Percentiles rank a stretch among this genome's conserved stretches.
Evolutionary conservation across 2,329 filamentous ascomycete genomes (phyloP).

Genomic region (Whalleya microplaca): DNA sequence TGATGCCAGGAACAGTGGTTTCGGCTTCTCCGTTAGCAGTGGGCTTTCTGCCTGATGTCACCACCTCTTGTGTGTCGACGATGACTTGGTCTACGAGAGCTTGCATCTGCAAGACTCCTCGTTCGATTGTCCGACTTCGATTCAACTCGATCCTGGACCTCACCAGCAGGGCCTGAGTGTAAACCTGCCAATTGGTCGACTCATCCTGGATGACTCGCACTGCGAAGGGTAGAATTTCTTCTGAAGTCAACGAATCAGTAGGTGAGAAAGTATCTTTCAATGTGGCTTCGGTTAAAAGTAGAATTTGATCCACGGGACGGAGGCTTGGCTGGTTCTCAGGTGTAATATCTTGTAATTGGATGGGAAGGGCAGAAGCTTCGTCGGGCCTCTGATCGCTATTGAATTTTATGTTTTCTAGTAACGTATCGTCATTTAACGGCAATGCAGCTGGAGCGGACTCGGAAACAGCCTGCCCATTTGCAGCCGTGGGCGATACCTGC

Average conservation of each 20-base stretch:
- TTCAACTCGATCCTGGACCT: conserved; percentile 89
- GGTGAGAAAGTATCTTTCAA: conserved; percentile 88
- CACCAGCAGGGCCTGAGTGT: conserved; percentile 89
- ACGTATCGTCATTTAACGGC: conserved; percentile 87
- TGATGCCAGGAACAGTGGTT: conserved; percentile 48
- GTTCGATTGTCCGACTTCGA: conserved; percentile 82
- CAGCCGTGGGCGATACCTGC: conserved; percentile 34
- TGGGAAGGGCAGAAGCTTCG: conserved; percentile 54
- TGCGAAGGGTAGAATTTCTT: conserved; percentile 91
- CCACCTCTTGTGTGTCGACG: conserved; percentile 65
- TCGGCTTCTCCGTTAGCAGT: conserved; percentile 26
- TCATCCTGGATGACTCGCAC: conserved; percentile 85
- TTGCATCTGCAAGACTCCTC: conserved; percentile 89
- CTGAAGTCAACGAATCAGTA: conserved; percentile 81
- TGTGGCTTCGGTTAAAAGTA: conserved; percentile 83
- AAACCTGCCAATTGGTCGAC: conserved; percentile 96
- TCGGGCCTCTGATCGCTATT: conserved; percentile 50
- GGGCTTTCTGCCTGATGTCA: conserved; percentile 33
- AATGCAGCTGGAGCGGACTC: conserved; percentile 65
- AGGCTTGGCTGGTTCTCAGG: conserved; percentile 83
- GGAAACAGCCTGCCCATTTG: conserved; percentile 1
- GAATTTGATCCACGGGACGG: conserved; percentile 83
- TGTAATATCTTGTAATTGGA: conserved; percentile 65
- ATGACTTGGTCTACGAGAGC: conserved; percentile 95
- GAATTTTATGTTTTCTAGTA: conserved; percentile 87